Conservation (phyloP, 768 basidiomycete genomes). For the Panaeolus cyanescens region DNA sequence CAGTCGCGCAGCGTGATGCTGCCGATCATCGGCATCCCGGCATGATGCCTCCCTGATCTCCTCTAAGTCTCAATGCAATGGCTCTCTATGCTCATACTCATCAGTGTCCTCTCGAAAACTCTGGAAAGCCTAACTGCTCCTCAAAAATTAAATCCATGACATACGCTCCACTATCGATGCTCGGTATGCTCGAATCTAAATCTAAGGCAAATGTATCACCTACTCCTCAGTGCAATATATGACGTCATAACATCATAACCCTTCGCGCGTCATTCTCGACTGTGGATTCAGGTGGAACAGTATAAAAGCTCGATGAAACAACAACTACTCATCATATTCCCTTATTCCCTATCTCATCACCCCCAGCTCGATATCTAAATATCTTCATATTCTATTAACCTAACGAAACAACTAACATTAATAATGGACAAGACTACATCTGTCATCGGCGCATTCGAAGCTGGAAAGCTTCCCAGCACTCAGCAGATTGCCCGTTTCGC, state of each 20-base stretch:
- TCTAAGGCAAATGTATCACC: slow-evolving; percentile 1
- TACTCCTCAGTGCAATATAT: background rate
- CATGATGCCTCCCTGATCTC: too few relatives aligned
- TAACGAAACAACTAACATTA: background rate
- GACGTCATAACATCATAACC: background rate
- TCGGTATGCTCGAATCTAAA: background rate
- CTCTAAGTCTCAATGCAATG: too few relatives aligned
- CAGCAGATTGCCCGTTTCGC: slow-evolving; percentile 54
- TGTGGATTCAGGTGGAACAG: background rate
- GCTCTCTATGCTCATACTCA: too few relatives aligned
- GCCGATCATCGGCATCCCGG: too few relatives aligned
- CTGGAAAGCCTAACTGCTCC: background rate
- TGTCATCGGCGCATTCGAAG: slow-evolving; percentile 65
- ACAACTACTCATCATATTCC: background rate
- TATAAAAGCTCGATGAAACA: background rate
- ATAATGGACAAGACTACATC: slow-evolving; percentile 67
- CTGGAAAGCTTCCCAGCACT: slow-evolving; percentile 70
- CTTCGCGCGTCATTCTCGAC: background rate
- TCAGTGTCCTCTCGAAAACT: too few relatives aligned
- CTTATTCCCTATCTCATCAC: background rate
- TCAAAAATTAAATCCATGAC: background rate
- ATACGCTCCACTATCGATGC: background rate
- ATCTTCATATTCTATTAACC: slow-evolving; percentile 4
- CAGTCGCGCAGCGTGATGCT: too few relatives aligned
- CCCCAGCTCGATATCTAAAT: background rate